Conservation (phyloP, 2,329 filamentous ascomycete genomes). For the Colletotrichum sp. region DNA sequence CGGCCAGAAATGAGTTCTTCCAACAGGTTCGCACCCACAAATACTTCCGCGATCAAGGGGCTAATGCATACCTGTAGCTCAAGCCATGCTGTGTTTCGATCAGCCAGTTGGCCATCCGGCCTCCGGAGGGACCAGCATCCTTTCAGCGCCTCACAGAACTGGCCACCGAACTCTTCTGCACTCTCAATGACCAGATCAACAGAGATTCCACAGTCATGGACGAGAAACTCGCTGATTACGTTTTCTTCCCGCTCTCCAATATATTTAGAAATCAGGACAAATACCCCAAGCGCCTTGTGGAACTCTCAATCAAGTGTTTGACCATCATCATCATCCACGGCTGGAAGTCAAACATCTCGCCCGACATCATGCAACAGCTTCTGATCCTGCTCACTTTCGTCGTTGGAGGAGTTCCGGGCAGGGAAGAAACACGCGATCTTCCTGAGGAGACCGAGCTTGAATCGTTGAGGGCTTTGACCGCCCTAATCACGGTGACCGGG, state of each 20-base stretch:
- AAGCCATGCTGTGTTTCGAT: constrained; percentile 68
- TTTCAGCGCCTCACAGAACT: constrained; percentile 51
- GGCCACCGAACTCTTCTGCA: constrained; percentile 46
- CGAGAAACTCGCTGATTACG: constrained; percentile 87
- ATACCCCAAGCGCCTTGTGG: constrained; percentile 74
- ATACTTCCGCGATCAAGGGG: not conserved
- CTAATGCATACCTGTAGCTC: constrained; percentile 47
- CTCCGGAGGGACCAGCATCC: constrained; percentile 45
- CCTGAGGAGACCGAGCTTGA: constrained; percentile 79
- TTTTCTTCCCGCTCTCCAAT: constrained; percentile 91
- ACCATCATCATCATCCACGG: constrained; percentile 76
- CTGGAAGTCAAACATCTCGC: constrained; percentile 76
- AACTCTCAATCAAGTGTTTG: constrained; percentile 78
- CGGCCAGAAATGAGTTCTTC: constrained; percentile 39
- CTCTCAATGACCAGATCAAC: constrained; percentile 50
- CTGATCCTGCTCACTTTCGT: constrained; percentile 85
- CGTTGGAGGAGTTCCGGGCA: constrained; percentile 73
- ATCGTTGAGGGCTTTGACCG: constrained; percentile 72
- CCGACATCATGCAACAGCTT: constrained; percentile 80
- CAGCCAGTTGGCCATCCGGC: constrained; percentile 60
- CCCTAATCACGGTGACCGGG: constrained; percentile 66
- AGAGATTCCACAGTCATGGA: constrained; percentile 64
- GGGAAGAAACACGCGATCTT: constrained; percentile 47
- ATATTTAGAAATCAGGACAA: constrained; percentile 79
- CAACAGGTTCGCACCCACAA: constrained; percentile 31